These are phyloP conservation scores for Maudiozyma bulderi DNA, from an alignment of 805 yeast species.

Conservation along the genomic window DNA sequence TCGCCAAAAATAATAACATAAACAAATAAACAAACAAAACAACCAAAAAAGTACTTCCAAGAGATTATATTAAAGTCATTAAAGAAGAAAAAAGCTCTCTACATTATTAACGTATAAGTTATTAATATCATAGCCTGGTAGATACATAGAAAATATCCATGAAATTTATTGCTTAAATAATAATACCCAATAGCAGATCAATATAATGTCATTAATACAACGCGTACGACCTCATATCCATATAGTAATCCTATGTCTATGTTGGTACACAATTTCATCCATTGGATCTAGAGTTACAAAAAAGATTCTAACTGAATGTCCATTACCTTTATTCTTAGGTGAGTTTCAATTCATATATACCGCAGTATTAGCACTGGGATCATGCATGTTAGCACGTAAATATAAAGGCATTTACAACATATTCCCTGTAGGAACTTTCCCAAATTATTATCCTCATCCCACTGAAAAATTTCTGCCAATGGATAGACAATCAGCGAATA, in stretches of 20 bases:
- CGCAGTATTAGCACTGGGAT: slow-evolving; percentile 32
- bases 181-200: neutral
- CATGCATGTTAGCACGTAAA: slow-evolving; percentile 31
- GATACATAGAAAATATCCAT: neutral
- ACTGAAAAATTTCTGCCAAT: slow-evolving; percentile 9
- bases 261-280: slow-evolving; percentile 57
- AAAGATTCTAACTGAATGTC: slow-evolving; percentile 42
- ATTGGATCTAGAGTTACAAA: slow-evolving; percentile 58
- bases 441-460: slow-evolving; percentile 21
- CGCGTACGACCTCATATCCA: slow-evolving; percentile 13
- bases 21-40: neutral
- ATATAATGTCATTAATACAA: neutral
- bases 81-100: neutral
- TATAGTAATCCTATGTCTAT: slow-evolving; percentile 37
- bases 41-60: neutral
- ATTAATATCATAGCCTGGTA: neutral
- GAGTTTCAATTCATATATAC: slow-evolving; percentile 54
- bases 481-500: neutral
- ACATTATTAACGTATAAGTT: no score
- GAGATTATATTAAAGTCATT: neutral
- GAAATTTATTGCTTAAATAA: neutral
- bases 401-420: slow-evolving; percentile 24
- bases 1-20: neutral
- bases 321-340: slow-evolving; percentile 54
- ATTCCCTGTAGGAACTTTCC: slow-evolving; percentile 51